Evolutionary conservation across 805 yeast species (phyloP).

Genomic region (Cyberlindnera mississippiensis): DNA sequence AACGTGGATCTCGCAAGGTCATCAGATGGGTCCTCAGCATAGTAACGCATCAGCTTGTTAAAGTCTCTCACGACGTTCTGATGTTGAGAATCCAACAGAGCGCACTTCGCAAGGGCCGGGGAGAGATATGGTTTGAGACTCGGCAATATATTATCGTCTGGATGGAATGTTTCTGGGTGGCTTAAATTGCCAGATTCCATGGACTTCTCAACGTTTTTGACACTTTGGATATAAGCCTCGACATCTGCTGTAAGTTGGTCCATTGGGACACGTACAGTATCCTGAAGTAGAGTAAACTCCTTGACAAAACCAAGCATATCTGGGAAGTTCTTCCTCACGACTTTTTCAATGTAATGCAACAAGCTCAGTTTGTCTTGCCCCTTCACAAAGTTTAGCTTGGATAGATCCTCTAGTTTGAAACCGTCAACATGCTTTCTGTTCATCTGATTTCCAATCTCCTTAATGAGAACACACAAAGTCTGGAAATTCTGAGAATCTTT

Average conservation of each 20-base stretch:
- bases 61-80: conserved; percentile 61
- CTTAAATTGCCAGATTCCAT: conserved; percentile 82
- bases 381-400: conserved; percentile 83
- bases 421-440: conserved; percentile 95
- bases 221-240: conserved; percentile 50
- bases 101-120: conserved; percentile 68
- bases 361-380: conserved; percentile 86
- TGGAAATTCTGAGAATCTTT: conserved; percentile 63
- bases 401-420: conserved; percentile 85
- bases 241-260: conserved; percentile 82
- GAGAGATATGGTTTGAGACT: conserved; percentile 65
- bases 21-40: conserved; percentile 87
- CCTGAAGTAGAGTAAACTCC: conserved; percentile 48
- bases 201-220: conserved; percentile 70
- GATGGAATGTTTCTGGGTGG: conserved; percentile 75
- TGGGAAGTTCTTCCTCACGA: conserved; percentile 81
- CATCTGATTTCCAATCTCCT: conserved; percentile 95
- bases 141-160: conserved; percentile 66
- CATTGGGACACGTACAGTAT: conserved; percentile 69
- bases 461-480: conserved; percentile 74
- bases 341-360: conserved; percentile 86
- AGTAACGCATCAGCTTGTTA: conserved; percentile 68
- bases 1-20: conserved; percentile 61
- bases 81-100: conserved; percentile 59
- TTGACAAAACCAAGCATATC: conserved; percentile 70